phyloP scores from a whole-genome alignment of 192 early-diverging fungal species.

The Coemansia sp. region DNA sequence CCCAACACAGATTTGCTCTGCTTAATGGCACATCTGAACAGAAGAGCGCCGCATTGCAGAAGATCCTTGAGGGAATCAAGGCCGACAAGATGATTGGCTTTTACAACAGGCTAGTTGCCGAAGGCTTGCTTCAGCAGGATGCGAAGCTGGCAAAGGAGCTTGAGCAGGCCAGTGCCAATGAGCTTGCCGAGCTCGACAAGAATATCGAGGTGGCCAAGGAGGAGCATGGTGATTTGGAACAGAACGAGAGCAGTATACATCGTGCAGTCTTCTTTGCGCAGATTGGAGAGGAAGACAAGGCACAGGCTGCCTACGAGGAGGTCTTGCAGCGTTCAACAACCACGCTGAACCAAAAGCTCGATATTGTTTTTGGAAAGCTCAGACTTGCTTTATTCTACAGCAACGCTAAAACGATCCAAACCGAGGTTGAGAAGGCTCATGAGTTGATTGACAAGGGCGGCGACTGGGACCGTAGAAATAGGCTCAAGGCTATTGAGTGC shows the following conservation, averaged over 20 bases:
- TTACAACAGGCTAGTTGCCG: conserved; percentile 25
- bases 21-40: conserved; percentile 71
- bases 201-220: conserved; percentile 86
- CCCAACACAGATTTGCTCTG: conserved; percentile 79
- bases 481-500: conserved; percentile 95
- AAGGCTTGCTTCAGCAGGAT: conserved; percentile 35
- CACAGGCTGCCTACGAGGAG: conserved; percentile 76
- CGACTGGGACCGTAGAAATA: conserved; percentile 99
- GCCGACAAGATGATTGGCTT: conserved; percentile 72
- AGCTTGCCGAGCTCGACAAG: conserved; percentile 77
- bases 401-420: conserved; percentile 66
- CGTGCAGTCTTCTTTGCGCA: conserved; percentile 88
- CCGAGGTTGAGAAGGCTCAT: conserved; percentile 42
- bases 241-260: conserved; percentile 68
- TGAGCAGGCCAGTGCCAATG: conserved; percentile 71
- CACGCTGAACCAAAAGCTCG: conserved; percentile 89
- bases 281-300: conserved; percentile 96
- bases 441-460: conserved; percentile 97
- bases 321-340: conserved; percentile 83
- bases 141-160: conserved; percentile 33
- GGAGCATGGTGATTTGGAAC: conserved; percentile 86
- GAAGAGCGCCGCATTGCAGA: conserved; percentile 66
- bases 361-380: conserved; percentile 89
- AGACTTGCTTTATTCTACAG: conserved; percentile 93
- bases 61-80: conserved; percentile 73